These are phyloP conservation scores for Castanospermum australe DNA, from an alignment of 306 rosid genomes.

Conservation along the genomic window DNA sequence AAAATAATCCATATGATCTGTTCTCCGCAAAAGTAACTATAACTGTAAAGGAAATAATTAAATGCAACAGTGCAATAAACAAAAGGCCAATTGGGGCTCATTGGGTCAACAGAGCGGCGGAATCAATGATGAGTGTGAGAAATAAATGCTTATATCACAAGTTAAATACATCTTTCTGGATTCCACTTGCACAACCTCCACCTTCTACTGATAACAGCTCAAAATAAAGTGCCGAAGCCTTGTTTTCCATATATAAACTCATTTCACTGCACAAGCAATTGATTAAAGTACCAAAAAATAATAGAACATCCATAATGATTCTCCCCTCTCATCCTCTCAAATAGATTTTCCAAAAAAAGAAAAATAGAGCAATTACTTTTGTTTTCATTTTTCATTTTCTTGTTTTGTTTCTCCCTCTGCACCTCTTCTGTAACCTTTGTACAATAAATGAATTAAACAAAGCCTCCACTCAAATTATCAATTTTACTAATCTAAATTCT, in stretches of 20 bases:
- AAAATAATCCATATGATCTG: no score
- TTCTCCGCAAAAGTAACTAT: not conserved
- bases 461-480: slow-evolving; percentile 17
- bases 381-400: not conserved
- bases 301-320: slow-evolving; percentile 28
- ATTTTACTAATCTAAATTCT: slow-evolving; percentile 38
- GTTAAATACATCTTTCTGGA: slow-evolving; percentile 32
- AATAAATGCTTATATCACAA: slow-evolving; percentile 32
- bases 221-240: slow-evolving; percentile 27
- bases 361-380: not conserved
- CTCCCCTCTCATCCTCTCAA: not conserved
- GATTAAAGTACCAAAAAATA: slow-evolving; percentile 30
- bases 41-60: not conserved
- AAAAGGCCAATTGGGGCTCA: not conserved
- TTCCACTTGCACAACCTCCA: slow-evolving; percentile 17
- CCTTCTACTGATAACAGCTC: slow-evolving; percentile 15
- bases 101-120: not conserved
- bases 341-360: not conserved
- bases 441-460: slow-evolving; percentile 35
- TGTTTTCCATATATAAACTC: slow-evolving; percentile 24
- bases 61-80: not conserved
- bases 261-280: slow-evolving; percentile 33
- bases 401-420: not conserved
- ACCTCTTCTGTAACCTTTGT: slow-evolving; percentile 23
- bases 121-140: slow-evolving; percentile 4